Conservation (phyloP, 2,329 filamentous ascomycete genomes). For the Colletotrichum gloeosporioides region DNA sequence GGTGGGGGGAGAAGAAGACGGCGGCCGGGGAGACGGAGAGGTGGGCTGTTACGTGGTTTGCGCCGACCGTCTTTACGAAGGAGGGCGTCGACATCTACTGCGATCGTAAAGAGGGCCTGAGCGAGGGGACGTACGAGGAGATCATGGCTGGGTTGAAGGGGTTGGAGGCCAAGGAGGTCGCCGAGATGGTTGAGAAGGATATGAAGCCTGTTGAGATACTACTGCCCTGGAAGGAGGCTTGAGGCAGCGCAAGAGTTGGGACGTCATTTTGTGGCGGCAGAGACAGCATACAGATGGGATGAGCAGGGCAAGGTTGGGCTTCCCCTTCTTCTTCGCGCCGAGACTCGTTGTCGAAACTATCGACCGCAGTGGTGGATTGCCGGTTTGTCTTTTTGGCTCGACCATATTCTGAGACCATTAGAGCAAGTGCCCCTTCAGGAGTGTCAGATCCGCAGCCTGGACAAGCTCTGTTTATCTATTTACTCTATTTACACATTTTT, state of each 20-base stretch:
- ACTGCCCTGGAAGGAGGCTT: slow-evolving; percentile 52
- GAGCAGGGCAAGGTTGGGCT: neutral
- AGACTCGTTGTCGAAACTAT: neutral
- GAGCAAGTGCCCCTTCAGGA: neutral
- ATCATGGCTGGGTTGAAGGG: slow-evolving; percentile 61
- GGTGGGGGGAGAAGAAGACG: slow-evolving; percentile 65
- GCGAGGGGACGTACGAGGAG: slow-evolving; percentile 57
- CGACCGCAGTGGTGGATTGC: neutral
- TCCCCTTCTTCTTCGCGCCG: neutral
- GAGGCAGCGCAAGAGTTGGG: neutral
- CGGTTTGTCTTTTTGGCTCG: neutral
- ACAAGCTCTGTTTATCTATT: neutral
- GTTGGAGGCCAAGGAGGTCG: slow-evolving; percentile 61
- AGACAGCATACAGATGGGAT: neutral
- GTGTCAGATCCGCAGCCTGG: neutral
- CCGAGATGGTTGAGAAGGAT: slow-evolving; percentile 50
- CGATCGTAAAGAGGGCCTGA: slow-evolving; percentile 64
- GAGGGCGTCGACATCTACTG: slow-evolving; percentile 83
- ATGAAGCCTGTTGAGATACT: slow-evolving; percentile 58
- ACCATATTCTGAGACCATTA: neutral
- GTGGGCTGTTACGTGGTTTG: slow-evolving; percentile 87
- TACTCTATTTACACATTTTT: neutral
- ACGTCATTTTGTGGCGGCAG: neutral
- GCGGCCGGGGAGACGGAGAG: slow-evolving; percentile 51
- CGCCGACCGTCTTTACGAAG: slow-evolving; percentile 81